Percentiles rank a stretch among this genome's conserved stretches.
Evolutionary conservation across 306 rosid species (phyloP).

Genomic region (Dalbergia cultrata): DNA sequence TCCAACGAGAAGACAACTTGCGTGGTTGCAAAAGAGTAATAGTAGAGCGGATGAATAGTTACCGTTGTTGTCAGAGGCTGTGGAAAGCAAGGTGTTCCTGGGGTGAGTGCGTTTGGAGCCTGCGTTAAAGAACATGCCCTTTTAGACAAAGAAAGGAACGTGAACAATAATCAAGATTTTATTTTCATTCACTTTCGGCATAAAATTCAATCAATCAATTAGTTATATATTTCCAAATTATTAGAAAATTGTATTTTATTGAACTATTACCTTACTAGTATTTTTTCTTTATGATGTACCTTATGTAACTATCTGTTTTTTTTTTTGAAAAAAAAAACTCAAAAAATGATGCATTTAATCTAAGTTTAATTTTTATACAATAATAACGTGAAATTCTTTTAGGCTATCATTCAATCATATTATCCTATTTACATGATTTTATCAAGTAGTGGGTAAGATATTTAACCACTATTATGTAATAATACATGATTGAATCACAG

Average conservation of each 20-base stretch:
- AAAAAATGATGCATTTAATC: no score
- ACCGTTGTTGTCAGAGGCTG: constrained; percentile 69
- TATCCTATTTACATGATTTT: no score
- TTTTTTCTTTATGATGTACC: no score
- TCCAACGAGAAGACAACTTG: constrained; percentile 44
- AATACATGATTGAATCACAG: no score
- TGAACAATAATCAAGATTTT: neutral
- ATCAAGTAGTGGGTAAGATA: no score
- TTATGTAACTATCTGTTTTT: no score
- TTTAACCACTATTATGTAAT: no score
- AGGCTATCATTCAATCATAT: no score
- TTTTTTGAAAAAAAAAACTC: no score
- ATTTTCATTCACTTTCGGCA: neutral
- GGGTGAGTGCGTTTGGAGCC: constrained; percentile 63
- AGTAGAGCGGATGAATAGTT: constrained; percentile 22
- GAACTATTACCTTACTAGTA: neutral
- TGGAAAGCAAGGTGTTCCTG: constrained; percentile 76
- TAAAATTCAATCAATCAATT: neutral
- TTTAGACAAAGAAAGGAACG: no score
- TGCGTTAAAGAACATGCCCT: constrained; percentile 33
- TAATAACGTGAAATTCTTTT: no score
- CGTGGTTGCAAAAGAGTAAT: constrained; percentile 57
- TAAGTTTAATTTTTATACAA: no score
- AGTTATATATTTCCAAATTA: neutral
- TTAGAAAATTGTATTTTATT: neutral